phyloP scores from a whole-genome alignment of 1,284 basidiomycete genomes.

The Ganoderma lucidum region DNA sequence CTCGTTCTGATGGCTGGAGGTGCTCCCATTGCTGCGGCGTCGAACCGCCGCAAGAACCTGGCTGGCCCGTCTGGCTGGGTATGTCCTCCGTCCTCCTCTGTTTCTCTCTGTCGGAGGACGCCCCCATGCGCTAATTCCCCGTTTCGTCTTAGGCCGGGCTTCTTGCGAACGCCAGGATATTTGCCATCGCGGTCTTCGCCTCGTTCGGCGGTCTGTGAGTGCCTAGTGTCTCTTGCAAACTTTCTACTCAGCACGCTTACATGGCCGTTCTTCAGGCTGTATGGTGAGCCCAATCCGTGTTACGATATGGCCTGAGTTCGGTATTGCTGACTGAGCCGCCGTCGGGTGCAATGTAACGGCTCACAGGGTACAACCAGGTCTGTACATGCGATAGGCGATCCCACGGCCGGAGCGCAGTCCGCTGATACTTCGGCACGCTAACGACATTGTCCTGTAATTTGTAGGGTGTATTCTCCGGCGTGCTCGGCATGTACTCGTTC shows the following conservation, averaged over 20 bases:
- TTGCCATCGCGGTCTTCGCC: constrained; percentile 74
- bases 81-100: constrained; percentile 33
- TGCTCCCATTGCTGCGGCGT: constrained; percentile 45
- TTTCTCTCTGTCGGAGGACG: background rate
- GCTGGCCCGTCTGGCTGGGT: constrained; percentile 76
- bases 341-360: background rate
- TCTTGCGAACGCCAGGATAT: constrained; percentile 66
- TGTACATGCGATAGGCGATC: constrained; percentile 28
- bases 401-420: constrained; percentile 13
- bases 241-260: constrained; percentile 14
- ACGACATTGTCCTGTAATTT: constrained; percentile 1
- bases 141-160: constrained; percentile 58
- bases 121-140: background rate
- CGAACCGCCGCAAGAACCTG: constrained; percentile 59
- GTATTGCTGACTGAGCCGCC: constrained; percentile 7
- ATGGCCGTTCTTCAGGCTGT: constrained; percentile 21
- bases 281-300: constrained; percentile 28
- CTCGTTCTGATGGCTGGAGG: constrained; percentile 53
- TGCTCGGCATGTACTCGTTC: constrained; percentile 69
- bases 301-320: constrained; percentile 9
- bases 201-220: constrained; percentile 75
- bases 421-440: constrained; percentile 20
- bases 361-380: constrained; percentile 69
- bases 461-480: constrained; percentile 78
- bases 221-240: background rate